These are phyloP conservation scores for Ceratopteris richardii DNA, from an alignment of 75 land plant genomes.

Conservation along the genomic window DNA sequence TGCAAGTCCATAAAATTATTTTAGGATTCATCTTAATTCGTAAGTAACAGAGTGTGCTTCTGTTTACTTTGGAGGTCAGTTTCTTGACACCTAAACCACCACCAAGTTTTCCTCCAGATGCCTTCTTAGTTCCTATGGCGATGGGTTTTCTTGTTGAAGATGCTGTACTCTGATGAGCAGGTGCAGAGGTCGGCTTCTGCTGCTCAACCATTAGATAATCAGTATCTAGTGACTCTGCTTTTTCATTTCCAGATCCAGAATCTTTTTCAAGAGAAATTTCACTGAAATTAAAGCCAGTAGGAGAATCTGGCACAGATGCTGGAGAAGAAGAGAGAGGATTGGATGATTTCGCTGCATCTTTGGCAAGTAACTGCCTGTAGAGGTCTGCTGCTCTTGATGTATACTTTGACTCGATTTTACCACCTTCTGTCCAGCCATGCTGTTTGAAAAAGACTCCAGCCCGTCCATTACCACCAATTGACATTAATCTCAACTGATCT, in stretches of 20 bases:
- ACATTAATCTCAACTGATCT: slow-evolving; percentile 40
- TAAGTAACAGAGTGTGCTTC: too few species aligned
- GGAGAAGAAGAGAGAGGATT: slow-evolving; percentile 11
- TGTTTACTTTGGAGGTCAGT: slow-evolving; percentile 33
- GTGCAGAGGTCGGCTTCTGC: slow-evolving; percentile 1
- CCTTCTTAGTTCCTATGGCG: slow-evolving; percentile 32
- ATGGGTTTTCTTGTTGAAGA: slow-evolving; percentile 19
- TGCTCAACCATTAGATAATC: slow-evolving; percentile 14
- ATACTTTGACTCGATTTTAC: slow-evolving; percentile 46
- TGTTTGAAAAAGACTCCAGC: slow-evolving; percentile 42
- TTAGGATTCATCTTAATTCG: not conserved
- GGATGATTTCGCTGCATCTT: slow-evolving; percentile 28
- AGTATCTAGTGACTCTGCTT: slow-evolving; percentile 10
- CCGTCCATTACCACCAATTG: slow-evolving; percentile 44
- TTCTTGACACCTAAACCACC: slow-evolving; percentile 42
- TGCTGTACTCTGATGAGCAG: slow-evolving; percentile 10
- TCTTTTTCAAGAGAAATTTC: slow-evolving; percentile 12
- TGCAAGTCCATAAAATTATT: slow-evolving; percentile 5
- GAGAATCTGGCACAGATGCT: slow-evolving; percentile 10
- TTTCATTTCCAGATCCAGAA: not conserved
- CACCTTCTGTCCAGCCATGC: slow-evolving; percentile 51
- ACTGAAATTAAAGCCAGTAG: slow-evolving; percentile 7
- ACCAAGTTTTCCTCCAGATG: slow-evolving; percentile 27
- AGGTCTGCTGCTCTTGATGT: slow-evolving; percentile 51
- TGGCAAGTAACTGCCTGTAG: slow-evolving; percentile 41